Percentiles rank a stretch among this genome's conserved stretches.
These are phyloP conservation scores for Mycosphaerelloides madeirae DNA, from an alignment of 2,329 filamentous ascomycete genomes.

Conservation along the genomic window DNA sequence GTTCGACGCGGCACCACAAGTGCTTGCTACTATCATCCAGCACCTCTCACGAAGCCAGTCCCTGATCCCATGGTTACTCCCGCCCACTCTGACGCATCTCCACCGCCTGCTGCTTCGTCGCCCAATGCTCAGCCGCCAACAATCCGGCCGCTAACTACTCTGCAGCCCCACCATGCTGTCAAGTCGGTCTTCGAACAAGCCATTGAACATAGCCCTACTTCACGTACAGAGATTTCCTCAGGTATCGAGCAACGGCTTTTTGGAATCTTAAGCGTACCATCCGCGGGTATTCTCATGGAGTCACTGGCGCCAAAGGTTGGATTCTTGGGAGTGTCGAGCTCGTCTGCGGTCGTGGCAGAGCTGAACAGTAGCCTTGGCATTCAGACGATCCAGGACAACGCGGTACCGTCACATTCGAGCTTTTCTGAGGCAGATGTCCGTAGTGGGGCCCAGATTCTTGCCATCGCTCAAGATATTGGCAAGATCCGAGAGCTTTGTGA, in stretches of 20 bases:
- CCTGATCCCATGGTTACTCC: background rate
- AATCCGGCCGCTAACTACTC: no score
- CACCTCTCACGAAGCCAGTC: constrained; percentile 17
- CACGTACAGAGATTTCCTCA: constrained; percentile 1
- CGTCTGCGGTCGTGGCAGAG: constrained; percentile 20
- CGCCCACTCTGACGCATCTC: constrained; percentile 1
- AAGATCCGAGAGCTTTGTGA: constrained; percentile 9
- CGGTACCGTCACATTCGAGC: constrained; percentile 4
- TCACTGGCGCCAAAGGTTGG: constrained; percentile 10
- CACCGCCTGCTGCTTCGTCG: no score
- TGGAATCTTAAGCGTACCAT: constrained; percentile 16
- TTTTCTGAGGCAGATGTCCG: constrained; percentile 12
- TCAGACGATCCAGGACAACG: constrained; percentile 4
- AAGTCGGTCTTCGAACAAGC: background rate
- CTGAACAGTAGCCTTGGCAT: constrained; percentile 20
- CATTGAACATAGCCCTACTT: background rate
- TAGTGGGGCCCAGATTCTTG: constrained; percentile 14
- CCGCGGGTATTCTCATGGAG: constrained; percentile 18
- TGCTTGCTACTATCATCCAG: constrained; percentile 23
- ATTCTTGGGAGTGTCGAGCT: constrained; percentile 19
- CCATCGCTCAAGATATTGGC: constrained; percentile 8
- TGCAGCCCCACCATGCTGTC: background rate
- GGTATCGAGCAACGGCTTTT: constrained; percentile 5
- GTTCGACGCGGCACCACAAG: constrained; percentile 12
- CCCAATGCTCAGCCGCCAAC: no score